Conservation (phyloP, 495 filamentous ascomycete genomes). For the Opeltia flavorubescens region DNA sequence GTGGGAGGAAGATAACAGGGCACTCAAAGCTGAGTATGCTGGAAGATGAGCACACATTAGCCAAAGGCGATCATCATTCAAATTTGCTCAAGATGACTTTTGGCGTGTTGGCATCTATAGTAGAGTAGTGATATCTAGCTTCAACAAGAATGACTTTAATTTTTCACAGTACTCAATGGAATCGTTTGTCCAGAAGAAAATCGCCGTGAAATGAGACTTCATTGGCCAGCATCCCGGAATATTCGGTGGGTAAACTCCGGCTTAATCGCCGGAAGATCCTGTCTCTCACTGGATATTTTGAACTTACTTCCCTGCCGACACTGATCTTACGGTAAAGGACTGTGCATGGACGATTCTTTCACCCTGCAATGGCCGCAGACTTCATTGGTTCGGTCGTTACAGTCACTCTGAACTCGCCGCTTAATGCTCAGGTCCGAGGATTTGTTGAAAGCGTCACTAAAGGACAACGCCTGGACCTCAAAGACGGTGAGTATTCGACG, state of each 20-base stretch:
- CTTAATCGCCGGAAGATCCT: too few species aligned
- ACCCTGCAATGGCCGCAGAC: conserved; percentile 41
- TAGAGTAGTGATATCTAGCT: too few species aligned
- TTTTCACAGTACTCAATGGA: too few species aligned
- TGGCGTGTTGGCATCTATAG: too few species aligned
- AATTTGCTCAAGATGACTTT: not conserved
- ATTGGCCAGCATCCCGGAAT: too few species aligned
- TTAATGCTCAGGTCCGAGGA: conserved; percentile 52
- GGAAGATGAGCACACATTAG: conserved; percentile 5
- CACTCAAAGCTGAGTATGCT: conserved; percentile 14
- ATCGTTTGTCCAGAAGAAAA: too few species aligned
- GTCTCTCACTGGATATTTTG: too few species aligned
- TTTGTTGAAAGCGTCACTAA: conserved; percentile 61
- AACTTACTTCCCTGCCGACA: not conserved
- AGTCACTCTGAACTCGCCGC: conserved; percentile 56
- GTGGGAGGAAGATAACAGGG: conserved; percentile 26
- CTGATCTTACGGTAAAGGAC: not conserved
- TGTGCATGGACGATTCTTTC: not conserved
- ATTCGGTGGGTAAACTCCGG: too few species aligned
- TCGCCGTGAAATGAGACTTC: too few species aligned
- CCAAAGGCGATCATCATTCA: too few species aligned
- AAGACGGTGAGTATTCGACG: conserved; percentile 46
- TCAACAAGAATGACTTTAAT: too few species aligned
- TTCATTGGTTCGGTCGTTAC: conserved; percentile 72
- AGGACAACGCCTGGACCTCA: conserved; percentile 51